Evolutionary conservation across 2,329 filamentous ascomycete genomes (phyloP).

Genomic region (Aspergillus ustus): DNA sequence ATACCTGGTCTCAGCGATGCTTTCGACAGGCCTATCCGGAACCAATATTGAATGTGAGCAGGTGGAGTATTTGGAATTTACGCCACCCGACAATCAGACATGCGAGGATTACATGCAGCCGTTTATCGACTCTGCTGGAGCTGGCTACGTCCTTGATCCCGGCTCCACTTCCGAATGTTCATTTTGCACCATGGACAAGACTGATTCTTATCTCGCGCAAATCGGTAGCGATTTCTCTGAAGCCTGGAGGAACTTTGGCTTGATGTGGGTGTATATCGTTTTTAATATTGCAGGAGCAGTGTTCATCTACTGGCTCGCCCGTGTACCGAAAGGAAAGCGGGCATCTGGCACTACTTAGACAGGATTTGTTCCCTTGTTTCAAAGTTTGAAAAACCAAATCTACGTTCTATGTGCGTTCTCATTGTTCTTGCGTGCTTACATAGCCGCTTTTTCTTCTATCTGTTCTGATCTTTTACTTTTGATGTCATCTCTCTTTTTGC

Average conservation of each 20-base stretch:
- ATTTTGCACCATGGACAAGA: conserved; percentile 52
- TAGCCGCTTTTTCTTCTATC: not conserved
- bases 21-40: conserved; percentile 43
- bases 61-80: conserved; percentile 36
- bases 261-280: conserved; percentile 17
- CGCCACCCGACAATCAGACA: conserved; percentile 62
- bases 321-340: conserved; percentile 60
- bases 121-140: conserved; percentile 39
- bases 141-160: conserved; percentile 51
- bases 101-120: conserved; percentile 58
- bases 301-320: conserved; percentile 14
- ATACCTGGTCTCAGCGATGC: conserved; percentile 56
- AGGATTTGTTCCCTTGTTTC: not conserved
- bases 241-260: conserved; percentile 15
- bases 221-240: not conserved
- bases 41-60: conserved; percentile 31
- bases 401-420: too few species aligned
- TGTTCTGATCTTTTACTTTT: not conserved
- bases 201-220: conserved; percentile 52
- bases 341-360: conserved; percentile 32
- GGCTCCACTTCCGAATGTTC: conserved; percentile 51
- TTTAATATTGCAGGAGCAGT: conserved; percentile 10
- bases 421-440: too few species aligned
- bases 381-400: not conserved
- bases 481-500: not conserved